These are phyloP conservation scores for Russula sp. DNA, from an alignment of 768 basidiomycete species.

Conservation along the genomic window DNA sequence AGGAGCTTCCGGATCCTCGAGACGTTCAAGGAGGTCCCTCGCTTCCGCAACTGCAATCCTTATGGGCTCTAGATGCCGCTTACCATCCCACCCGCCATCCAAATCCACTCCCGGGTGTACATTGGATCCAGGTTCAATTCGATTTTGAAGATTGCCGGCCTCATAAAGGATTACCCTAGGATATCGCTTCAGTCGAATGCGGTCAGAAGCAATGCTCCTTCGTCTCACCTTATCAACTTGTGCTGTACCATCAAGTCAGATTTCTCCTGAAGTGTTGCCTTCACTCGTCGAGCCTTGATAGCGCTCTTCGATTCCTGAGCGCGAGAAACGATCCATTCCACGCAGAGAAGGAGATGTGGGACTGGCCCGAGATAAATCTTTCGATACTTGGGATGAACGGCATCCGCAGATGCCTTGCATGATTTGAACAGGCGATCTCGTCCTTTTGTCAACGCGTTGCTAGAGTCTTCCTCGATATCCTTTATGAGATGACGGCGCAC, in stretches of 20 bases:
- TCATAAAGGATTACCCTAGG: slow-evolving; percentile 10
- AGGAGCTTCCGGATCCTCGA: slow-evolving; percentile 7
- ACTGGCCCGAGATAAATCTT: slow-evolving; percentile 20
- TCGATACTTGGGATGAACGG: slow-evolving; percentile 10
- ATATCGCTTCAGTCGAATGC: not conserved
- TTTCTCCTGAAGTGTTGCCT: slow-evolving; percentile 10
- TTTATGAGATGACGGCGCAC: slow-evolving; percentile 7
- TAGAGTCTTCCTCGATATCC: not conserved
- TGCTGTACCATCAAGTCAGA: slow-evolving; percentile 6
- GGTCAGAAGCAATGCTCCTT: not conserved
- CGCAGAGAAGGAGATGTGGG: slow-evolving; percentile 24
- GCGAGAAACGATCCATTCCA: slow-evolving; percentile 16
- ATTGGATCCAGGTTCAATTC: slow-evolving; percentile 1
- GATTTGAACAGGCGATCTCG: slow-evolving; percentile 11
- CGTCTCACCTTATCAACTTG: slow-evolving; percentile 6
- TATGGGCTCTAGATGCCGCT: not conserved
- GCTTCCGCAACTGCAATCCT: slow-evolving; percentile 8
- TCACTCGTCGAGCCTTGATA: slow-evolving; percentile 7
- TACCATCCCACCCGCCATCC: slow-evolving; percentile 1
- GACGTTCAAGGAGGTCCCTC: slow-evolving; percentile 6
- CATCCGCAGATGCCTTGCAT: slow-evolving; percentile 14
- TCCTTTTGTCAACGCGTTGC: not conserved
- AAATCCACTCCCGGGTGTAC: not conserved
- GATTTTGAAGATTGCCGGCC: not conserved
- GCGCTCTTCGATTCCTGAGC: not conserved